Base-by-base conservation (phyloP, 2,329 filamentous ascomycete genomes). In the Apiospora sp. region DNA sequence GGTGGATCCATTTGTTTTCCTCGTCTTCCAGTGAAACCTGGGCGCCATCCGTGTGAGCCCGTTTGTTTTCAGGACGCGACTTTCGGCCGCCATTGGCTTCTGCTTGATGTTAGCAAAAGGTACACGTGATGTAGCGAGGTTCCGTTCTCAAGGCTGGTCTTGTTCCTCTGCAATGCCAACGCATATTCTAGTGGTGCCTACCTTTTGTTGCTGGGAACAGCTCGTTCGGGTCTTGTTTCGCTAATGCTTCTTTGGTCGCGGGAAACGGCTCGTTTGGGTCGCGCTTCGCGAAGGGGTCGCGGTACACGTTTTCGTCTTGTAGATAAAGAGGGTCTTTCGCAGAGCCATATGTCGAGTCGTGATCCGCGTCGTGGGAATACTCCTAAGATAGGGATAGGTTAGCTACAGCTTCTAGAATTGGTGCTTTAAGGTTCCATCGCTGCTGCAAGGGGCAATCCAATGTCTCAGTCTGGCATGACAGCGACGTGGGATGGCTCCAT, bases 1-100 rank as follows among this genome's bases (percentile, higher is more conserved):
- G 87, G 79, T 96, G 94, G 77, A 96, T 96, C 94, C 94, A 96
- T 81, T 94, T 92, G 44, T 91, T 93, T 74, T 90, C 87, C 74
- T 92, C 91, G 46, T 86, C 83, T 14, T 78, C 77, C 71, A 80
- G 70, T 46, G 80, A 78, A 24, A 64, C 19, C 19, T 19, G 22
- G 30, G 76, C 73, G 46, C 75, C 71, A 51, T 81, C 78, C 34
- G 83, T 80, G 67, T 79, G 78, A 44, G 78, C 72, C 41, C 78
- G 79, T 69, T 79, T 81, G 10, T 76, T 77, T 37, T 78, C 76
- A 14, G 77, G 75, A 49, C 69, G 61, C 7, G 75, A 74, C 12
- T 72, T 75, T 41, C 68, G 73, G n/a, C 75, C 73, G 30, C 76
- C 77, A 46, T 73, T 77, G 58, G 73, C 76, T 37, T 80, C 54